phyloP scores from a whole-genome alignment of 177 flowering plant genomes.

The Vitis hybrid region DNA sequence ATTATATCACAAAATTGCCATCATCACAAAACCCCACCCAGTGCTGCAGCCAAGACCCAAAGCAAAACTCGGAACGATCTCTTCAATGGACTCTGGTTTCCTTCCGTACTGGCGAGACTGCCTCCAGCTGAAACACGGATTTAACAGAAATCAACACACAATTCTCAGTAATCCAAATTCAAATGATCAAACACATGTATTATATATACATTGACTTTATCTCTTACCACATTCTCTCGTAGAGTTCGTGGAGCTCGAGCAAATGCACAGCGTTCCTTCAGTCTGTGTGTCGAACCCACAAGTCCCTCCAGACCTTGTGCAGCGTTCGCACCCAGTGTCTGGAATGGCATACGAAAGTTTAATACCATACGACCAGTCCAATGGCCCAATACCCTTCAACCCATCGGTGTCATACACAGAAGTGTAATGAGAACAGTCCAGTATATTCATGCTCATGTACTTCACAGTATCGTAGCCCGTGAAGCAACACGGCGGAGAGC shows the following conservation, averaged over 20 bases:
- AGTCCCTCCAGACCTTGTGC: constrained; percentile 66
- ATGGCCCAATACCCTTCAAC: constrained; percentile 56
- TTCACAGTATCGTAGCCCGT: constrained; percentile 68
- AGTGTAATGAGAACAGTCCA: constrained; percentile 92
- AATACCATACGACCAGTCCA: constrained; percentile 90
- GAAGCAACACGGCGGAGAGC: constrained; percentile 72
- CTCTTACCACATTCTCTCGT: constrained; percentile 72
- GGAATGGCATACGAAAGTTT: constrained; percentile 59
- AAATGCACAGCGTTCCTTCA: constrained; percentile 18
- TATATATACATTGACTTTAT: background rate
- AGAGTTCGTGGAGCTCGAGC: constrained; percentile 52
- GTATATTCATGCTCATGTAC: constrained; percentile 81
- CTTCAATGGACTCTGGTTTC: background rate
- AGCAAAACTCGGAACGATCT: too few relatives aligned
- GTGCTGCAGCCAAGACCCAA: too few relatives aligned
- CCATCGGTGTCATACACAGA: constrained; percentile 48
- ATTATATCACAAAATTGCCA: too few relatives aligned
- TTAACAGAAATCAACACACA: background rate
- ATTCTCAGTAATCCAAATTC: background rate
- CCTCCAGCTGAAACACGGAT: constrained; percentile 32
- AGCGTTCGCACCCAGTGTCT: constrained; percentile 69
- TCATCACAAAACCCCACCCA: too few relatives aligned
- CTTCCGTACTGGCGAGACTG: constrained; percentile 10
- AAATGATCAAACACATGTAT: too few relatives aligned
- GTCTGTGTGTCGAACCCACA: constrained; percentile 35